Evolutionary conservation across 2,329 filamentous ascomycete species (phyloP), one percentile per base, ranked within the genome.

Genomic region (Cladosporium sp.): DNA sequence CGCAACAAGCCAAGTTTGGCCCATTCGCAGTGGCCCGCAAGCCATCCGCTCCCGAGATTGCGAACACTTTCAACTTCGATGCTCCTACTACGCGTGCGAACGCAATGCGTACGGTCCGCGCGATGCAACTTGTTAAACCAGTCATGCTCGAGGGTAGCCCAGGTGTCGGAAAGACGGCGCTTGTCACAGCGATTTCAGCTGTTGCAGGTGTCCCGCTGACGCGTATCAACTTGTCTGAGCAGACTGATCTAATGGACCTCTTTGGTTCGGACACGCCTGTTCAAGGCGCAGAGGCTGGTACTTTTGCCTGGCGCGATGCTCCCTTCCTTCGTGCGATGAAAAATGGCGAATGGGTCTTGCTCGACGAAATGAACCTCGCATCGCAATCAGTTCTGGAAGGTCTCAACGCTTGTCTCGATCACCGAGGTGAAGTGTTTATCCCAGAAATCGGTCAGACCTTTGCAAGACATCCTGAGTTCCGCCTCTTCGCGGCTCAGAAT

Each of bases 351-450:
- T 99, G 95, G 95, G 95, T 99, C 12, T 83, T 99, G 32, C 85
- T 99, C 0, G 95, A 99, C 74, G 95, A 99, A 81, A 99, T 99
- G 95, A 99, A 99, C 74, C 81, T 99, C 69, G 95, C 96, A 1
- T 98, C 94, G 0, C 95, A 99, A 76, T 96, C 94, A 4, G 93
- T 99, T 1, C 86, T 99, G 1, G 95, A 99, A 80, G 96, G 95
- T 69, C 82, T 99, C 36, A 99, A 99, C 72, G 94, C 95, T 26
- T 98, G 95, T 80, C 85, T 99, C 34, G 95, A 99, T 78, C 96
- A 99, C 77, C 89, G 96, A 78, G 94, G 95, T 66, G 92, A 97
- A 77, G 92, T 97, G 0, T 99, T 97, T 75, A 89, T 99, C 67
- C 92, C 95, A 0, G 96, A 99, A 75, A 85, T 99, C 14, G 94